These are phyloP conservation scores for Aspergillus candidus DNA, from an alignment of 2,329 filamentous ascomycete genomes.

Conservation along the genomic window DNA sequence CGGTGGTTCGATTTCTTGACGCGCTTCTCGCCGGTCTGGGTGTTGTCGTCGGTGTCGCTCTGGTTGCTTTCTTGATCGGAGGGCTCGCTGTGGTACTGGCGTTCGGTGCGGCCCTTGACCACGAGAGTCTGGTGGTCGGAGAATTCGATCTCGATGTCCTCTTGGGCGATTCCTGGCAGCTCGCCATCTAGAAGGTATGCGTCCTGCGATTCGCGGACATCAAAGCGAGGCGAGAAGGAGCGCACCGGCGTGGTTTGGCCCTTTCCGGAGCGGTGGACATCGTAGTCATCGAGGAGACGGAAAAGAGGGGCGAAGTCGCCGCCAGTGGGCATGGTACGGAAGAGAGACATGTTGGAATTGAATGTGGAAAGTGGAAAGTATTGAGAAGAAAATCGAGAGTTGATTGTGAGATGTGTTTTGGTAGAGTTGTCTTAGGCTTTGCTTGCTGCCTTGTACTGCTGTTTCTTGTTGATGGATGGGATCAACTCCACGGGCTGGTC, in stretches of 20 bases:
- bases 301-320: constrained; percentile 42
- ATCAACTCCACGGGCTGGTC: constrained; percentile 3
- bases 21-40: constrained; percentile 26
- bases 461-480: constrained; percentile 6
- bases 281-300: constrained; percentile 43
- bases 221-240: constrained; percentile 41
- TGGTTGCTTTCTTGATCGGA: constrained; percentile 41
- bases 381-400: neutral
- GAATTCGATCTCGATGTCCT: constrained; percentile 44
- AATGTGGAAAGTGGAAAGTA: neutral
- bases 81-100: constrained; percentile 29
- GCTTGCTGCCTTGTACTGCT: neutral
- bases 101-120: constrained; percentile 39
- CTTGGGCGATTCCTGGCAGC: constrained; percentile 42
- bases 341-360: constrained; percentile 30
- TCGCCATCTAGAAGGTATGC: constrained; percentile 45
- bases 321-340: constrained; percentile 21
- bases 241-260: constrained; percentile 16
- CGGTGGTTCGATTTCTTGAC: constrained; percentile 28
- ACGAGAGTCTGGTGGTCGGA: constrained; percentile 42
- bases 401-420: neutral
- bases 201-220: constrained; percentile 40
- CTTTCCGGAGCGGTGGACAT: constrained; percentile 28
- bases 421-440: neutral
- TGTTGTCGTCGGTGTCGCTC: constrained; percentile 19